Conservation (phyloP, 306 rosid genomes). For the Vigna trinervia region DNA sequence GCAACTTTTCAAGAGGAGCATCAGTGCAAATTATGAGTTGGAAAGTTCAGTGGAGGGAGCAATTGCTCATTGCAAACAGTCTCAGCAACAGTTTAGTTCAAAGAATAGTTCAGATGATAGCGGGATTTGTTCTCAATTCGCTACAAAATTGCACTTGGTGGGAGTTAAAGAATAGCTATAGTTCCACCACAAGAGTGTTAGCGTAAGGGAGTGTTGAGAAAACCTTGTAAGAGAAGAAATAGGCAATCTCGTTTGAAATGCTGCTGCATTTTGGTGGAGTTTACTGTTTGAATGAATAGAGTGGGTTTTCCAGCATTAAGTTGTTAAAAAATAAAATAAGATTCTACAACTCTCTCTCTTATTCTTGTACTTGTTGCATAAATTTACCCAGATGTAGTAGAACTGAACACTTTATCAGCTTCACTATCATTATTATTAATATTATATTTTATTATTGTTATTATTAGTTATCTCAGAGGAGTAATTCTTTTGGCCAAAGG, state of each 20-base stretch:
- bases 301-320: constrained; percentile 32
- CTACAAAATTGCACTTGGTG: constrained; percentile 51
- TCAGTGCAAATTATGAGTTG: constrained; percentile 70
- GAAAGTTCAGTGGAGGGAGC: constrained; percentile 91
- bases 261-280: constrained; percentile 45
- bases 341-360: neutral
- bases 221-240: constrained; percentile 32
- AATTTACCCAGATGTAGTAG: constrained; percentile 29
- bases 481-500: constrained; percentile 30
- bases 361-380: constrained; percentile 33
- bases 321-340: constrained; percentile 32
- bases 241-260: constrained; percentile 43
- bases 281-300: constrained; percentile 43
- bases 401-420: constrained; percentile 33
- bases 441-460: constrained; percentile 4
- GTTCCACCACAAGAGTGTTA: constrained; percentile 32
- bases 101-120: constrained; percentile 40
- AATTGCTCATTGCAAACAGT: constrained; percentile 91
- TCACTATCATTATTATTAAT: constrained; percentile 7
- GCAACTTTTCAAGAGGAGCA: constrained; percentile 72
- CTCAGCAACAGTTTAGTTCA: constrained; percentile 56
- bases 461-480: constrained; percentile 28
- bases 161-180: constrained; percentile 48
- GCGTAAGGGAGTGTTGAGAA: constrained; percentile 27
- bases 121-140: constrained; percentile 50